Percentiles rank a stretch among this genome's conserved stretches.
phyloP scores from a whole-genome alignment of 495 filamentous ascomycete genomes.

The Melanomma pulvis-pyrius region DNA sequence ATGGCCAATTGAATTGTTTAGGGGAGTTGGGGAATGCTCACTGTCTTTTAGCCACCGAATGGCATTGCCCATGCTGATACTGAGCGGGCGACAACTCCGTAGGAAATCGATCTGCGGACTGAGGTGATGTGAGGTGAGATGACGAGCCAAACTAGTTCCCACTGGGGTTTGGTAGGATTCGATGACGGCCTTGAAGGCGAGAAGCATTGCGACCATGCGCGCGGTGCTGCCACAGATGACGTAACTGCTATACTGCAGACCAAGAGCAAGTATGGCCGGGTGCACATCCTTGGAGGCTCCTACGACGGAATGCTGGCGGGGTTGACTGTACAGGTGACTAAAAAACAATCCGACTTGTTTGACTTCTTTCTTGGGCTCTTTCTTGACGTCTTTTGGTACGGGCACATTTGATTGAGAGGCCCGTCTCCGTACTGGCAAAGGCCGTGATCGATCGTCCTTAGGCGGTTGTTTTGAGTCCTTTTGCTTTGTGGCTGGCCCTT shows the following conservation, averaged over 20 bases:
- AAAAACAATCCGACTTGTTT: constrained; percentile 72
- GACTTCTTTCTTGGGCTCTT: constrained; percentile 57
- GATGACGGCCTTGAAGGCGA: constrained; percentile 90
- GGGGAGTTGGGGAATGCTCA: constrained; percentile 26
- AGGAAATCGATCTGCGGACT: constrained; percentile 95
- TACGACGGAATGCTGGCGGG: constrained; percentile 67
- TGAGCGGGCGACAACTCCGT: constrained; percentile 87
- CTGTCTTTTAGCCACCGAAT: constrained; percentile 86
- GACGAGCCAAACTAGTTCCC: constrained; percentile 78
- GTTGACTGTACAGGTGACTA: constrained; percentile 79
- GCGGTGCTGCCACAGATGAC: constrained; percentile 87
- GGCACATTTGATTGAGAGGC: constrained; percentile 51
- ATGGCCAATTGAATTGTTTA: background rate
- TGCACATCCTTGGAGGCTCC: constrained; percentile 88
- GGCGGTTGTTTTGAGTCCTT: constrained; percentile 55
- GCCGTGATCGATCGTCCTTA: constrained; percentile 38
- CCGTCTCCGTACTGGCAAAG: constrained; percentile 44
- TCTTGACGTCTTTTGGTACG: constrained; percentile 26
- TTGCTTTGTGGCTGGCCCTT: constrained; percentile 11
- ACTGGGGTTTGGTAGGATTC: constrained; percentile 86
- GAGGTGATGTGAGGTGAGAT: constrained; percentile 87
- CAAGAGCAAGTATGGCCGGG: constrained; percentile 79
- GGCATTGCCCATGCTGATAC: constrained; percentile 91
- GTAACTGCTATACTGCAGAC: constrained; percentile 88
- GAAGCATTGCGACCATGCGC: constrained; percentile 80